phyloP scores from a whole-genome alignment of 2,329 filamentous ascomycete genomes.

The Pyrenophora teres region DNA sequence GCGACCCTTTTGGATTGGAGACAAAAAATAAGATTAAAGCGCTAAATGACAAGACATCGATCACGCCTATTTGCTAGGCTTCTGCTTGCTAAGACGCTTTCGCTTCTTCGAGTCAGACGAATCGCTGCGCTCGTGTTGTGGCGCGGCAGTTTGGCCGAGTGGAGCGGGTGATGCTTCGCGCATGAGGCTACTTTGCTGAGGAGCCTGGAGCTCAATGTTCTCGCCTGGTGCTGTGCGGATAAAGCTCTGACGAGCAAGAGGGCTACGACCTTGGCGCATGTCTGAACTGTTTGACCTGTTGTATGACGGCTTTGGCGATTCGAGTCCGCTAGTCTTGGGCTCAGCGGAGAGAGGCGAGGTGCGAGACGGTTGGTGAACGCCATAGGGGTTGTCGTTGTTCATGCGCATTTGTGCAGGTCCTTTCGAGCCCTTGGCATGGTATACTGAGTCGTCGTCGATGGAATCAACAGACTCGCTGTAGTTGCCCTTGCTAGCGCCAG shows the following conservation, averaged over 20 bases:
- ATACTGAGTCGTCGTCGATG: conserved; percentile 43
- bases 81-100: conserved; percentile 45
- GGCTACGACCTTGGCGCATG: conserved; percentile 49
- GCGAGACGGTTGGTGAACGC: conserved; percentile 20
- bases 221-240: conserved; percentile 41
- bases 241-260: conserved; percentile 53
- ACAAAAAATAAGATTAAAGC: conserved; percentile 8
- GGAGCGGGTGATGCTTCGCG: conserved; percentile 43
- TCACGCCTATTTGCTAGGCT: conserved; percentile 29
- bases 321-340: conserved; percentile 29
- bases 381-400: conserved; percentile 27
- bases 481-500: conserved; percentile 28
- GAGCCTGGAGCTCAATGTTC: conserved; percentile 45
- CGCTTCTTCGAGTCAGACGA: conserved; percentile 44
- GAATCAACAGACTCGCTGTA: conserved; percentile 46
- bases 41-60: background rate
- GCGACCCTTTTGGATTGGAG: background rate
- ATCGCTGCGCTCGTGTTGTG: conserved; percentile 36
- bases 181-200: conserved; percentile 40
- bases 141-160: conserved; percentile 17
- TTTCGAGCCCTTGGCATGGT: conserved; percentile 36
- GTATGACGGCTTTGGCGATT: conserved; percentile 40
- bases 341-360: conserved; percentile 42
- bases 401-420: conserved; percentile 29
- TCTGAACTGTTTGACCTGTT: conserved; percentile 24